Evolutionary conservation across 1,284 basidiomycete genomes (phyloP), one percentile per base, ranked within the genome.

Genomic region (Trichosporon coremiiforme): DNA sequence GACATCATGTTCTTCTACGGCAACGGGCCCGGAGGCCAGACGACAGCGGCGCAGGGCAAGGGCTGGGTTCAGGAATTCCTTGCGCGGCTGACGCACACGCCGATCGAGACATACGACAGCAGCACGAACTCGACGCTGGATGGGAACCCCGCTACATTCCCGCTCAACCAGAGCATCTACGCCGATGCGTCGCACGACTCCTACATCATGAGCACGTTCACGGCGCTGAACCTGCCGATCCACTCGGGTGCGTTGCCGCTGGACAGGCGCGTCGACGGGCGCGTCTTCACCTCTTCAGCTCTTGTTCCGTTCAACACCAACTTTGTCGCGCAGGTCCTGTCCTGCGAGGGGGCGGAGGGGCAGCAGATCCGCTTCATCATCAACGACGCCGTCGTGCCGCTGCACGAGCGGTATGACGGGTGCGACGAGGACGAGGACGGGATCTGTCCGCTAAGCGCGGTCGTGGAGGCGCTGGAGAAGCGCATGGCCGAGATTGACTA

Each of bases 371-470:
- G 78, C 22, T 62, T 79, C 45, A 35, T 80, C 10, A 68, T 77
- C 45, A 79, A 80, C 63, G 79, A 79, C 50, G 75, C 74, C 2
- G 70, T 79, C 0, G 63, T 74, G 25, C 70, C 72, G 4, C 66
- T 78, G 12, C 33, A 33, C 57, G 25, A 8, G 9, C 5, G 9
- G 33, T 82, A 82, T 76, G 85, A 86, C 29, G 91, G 90, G 1
- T 95, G 93, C 75, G 88, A 89, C 25, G 80, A 76, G 0, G 81
- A 87, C 75, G 85, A 87, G 64, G 88, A 95, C 71, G 94, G 94
- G 13, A 87, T 95, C 81, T 98, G 94, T 76, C 85, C 91, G 0
- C 84, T 95, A 6, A 85, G 88, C 57, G 88, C 87, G 4, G 95
- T 97, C 79, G 87, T 95, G 41, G 84, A 82, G 1, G 90, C 88